phyloP scores from a whole-genome alignment of 2,329 filamentous ascomycete species.

The Colletotrichum higginsianum region DNA sequence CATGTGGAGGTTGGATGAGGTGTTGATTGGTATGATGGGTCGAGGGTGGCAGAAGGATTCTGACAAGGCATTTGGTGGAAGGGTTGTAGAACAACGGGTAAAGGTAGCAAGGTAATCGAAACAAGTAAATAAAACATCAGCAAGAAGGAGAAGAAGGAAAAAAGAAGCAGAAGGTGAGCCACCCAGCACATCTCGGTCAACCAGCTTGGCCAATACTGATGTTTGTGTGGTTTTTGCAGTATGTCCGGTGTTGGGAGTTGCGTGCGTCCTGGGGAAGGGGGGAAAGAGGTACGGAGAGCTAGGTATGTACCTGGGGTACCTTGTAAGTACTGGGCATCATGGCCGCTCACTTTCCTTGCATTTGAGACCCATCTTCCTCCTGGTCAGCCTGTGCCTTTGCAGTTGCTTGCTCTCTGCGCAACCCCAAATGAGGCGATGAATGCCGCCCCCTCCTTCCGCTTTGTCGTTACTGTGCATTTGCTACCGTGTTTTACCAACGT shows the following conservation, averaged over 20 bases:
- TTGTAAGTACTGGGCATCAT: no score
- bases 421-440: slow-evolving; percentile 27
- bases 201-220: background rate
- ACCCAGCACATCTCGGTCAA: slow-evolving; percentile 10
- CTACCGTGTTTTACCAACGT: background rate
- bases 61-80: slow-evolving; percentile 27
- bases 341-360: background rate
- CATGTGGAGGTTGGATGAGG: slow-evolving; percentile 26
- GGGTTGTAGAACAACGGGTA: slow-evolving; percentile 11
- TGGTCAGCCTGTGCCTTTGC: background rate
- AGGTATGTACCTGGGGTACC: no score
- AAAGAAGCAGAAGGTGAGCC: slow-evolving; percentile 7
- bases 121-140: no score
- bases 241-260: slow-evolving; percentile 3
- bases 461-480: slow-evolving; percentile 4
- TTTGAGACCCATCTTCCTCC: background rate
- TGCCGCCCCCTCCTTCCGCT: background rate
- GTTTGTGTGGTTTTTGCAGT: background rate
- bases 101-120: background rate
- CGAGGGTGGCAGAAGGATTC: slow-evolving; percentile 32
- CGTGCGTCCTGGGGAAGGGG: background rate
- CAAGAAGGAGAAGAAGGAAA: background rate
- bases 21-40: slow-evolving; percentile 22
- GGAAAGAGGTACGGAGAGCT: no score
- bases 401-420: slow-evolving; percentile 11